A percentile compares a stretch with the other conserved stretches of the same genome.
Conservation (phyloP, 2,329 filamentous ascomycete genomes). For the Xylariaceae sp. region DNA sequence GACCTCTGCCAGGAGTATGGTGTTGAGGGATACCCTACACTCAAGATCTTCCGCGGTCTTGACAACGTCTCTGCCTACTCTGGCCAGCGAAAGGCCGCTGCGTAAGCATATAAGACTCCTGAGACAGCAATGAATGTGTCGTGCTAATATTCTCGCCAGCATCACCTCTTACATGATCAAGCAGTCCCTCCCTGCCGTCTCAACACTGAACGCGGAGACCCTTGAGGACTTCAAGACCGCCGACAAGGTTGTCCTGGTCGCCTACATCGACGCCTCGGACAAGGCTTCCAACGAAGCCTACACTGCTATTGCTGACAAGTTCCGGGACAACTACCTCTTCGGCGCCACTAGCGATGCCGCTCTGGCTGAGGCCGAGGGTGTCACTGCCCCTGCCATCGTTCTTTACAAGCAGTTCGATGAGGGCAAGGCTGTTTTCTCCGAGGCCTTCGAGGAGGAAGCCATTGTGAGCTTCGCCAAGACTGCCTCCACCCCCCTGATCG, state of each 20-base stretch:
- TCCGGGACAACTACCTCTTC: constrained; percentile 90
- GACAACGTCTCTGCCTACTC: constrained; percentile 78
- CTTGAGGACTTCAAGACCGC: constrained; percentile 95
- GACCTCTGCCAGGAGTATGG: constrained; percentile 86
- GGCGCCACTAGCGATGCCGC: constrained; percentile 77
- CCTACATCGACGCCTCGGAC: constrained; percentile 74
- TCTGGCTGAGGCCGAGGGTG: constrained; percentile 83
- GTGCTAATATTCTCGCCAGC: constrained; percentile 33
- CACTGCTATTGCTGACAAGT: constrained; percentile 62
- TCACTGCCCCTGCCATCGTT: constrained; percentile 79
- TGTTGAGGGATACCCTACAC: constrained; percentile 95
- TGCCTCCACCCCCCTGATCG: constrained; percentile 81
- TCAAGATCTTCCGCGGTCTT: constrained; percentile 94
- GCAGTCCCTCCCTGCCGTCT: constrained; percentile 91
- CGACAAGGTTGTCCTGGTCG: constrained; percentile 93
- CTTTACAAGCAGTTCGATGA: constrained; percentile 98
- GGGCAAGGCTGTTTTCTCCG: constrained; percentile 79
- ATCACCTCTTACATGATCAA: constrained; percentile 92
- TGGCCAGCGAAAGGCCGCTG: constrained; percentile 82
- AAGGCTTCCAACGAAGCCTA: constrained; percentile 87
- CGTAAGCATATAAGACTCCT: constrained; percentile 41
- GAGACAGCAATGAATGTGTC: not conserved
- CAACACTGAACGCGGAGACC: constrained; percentile 71
- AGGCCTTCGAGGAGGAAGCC: constrained; percentile 74
- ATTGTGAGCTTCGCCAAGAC: constrained; percentile 81